phyloP scores from a whole-genome alignment of 352 stramenopile genomes.

The Globisporangium camurandrum region DNA sequence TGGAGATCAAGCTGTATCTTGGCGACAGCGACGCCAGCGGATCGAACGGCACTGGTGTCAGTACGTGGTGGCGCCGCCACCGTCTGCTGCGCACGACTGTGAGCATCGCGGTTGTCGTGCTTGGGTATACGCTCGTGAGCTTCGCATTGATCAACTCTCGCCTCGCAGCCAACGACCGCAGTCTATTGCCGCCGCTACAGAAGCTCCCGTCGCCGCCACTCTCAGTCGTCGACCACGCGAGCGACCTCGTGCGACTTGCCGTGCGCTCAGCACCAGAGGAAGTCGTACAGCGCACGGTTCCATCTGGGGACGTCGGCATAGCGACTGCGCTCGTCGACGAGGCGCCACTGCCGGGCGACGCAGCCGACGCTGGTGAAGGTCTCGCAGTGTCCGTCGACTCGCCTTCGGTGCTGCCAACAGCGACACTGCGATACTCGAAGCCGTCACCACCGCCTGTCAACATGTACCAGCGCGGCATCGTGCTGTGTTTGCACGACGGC shows the following conservation, averaged over 20 bases:
- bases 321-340: neutral
- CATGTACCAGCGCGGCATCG: conserved; percentile 15
- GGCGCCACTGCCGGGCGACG: neutral
- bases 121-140: conserved; percentile 11
- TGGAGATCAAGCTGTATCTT: conserved; percentile 2
- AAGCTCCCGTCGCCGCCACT: neutral
- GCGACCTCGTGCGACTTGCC: conserved; percentile 6
- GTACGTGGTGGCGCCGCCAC: conserved; percentile 2
- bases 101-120: conserved; percentile 5
- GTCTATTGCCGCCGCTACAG: no score
- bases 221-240: conserved; percentile 4
- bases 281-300: neutral
- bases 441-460: neutral
- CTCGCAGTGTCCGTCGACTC: neutral
- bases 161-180: conserved; percentile 4
- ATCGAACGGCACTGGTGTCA: neutral
- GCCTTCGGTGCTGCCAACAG: neutral
- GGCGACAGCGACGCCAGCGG: neutral
- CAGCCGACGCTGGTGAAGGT: neutral
- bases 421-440: no score
- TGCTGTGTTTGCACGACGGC: conserved; percentile 34
- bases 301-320: neutral
- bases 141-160: conserved; percentile 8
- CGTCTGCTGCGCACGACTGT: conserved; percentile 8
- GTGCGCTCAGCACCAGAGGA: conserved; percentile 5